phyloP scores from a whole-genome alignment of 768 basidiomycete species.

The Phanerochaete sordida region DNA sequence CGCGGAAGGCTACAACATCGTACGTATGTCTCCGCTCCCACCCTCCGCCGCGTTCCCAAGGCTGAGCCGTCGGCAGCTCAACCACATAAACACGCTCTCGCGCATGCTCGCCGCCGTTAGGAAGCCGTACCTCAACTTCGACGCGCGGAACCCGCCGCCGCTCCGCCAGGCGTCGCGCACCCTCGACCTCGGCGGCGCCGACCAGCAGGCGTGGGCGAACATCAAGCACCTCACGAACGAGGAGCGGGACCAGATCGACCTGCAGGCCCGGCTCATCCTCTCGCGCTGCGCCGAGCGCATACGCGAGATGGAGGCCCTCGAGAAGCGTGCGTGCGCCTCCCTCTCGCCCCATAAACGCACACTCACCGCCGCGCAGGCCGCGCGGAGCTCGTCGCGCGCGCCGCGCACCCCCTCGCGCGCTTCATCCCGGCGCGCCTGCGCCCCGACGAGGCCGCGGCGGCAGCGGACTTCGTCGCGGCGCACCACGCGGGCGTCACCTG shows the following conservation, averaged over 20 bases:
- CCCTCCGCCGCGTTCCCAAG: not conserved
- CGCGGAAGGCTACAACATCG: conserved; percentile 73
- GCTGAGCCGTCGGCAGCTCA: conserved; percentile 43
- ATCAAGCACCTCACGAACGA: conserved; percentile 78
- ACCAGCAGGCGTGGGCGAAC: conserved; percentile 54
- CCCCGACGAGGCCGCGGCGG: conserved; percentile 50
- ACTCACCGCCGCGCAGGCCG: conserved; percentile 44
- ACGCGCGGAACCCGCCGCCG: conserved; percentile 51
- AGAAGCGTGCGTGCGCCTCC: conserved; percentile 67
- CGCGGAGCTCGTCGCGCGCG: conserved; percentile 59
- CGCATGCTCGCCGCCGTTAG: conserved; percentile 75
- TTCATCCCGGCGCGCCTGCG: conserved; percentile 70
- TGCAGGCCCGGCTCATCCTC: conserved; percentile 84
- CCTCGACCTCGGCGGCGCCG: conserved; percentile 48
- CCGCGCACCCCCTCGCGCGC: conserved; percentile 60
- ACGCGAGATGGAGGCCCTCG: conserved; percentile 81
- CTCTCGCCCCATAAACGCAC: not conserved
- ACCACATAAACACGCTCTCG: conserved; percentile 66
- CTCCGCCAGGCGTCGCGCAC: conserved; percentile 47
- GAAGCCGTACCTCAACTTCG: conserved; percentile 83
- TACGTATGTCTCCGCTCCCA: conserved; percentile 30
- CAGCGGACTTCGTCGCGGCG: conserved; percentile 76
- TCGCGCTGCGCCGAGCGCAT: conserved; percentile 84
- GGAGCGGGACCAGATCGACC: conserved; percentile 94
- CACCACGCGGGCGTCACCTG: conserved; percentile 93